Conservation (phyloP, 257 asterid species). For the Solanum pinnatisectum region DNA sequence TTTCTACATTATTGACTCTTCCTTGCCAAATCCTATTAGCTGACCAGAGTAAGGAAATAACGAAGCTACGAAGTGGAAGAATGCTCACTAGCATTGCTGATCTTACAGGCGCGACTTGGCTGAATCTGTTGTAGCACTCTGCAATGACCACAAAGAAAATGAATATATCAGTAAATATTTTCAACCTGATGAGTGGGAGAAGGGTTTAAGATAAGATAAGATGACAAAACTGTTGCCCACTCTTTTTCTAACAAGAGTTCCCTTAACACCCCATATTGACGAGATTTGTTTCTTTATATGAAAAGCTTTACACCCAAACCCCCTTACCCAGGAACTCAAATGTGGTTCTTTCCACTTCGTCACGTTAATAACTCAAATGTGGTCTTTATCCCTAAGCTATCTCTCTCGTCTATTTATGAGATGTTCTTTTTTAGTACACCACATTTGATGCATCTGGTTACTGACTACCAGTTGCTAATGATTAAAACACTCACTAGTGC, state of each 20-base stretch:
- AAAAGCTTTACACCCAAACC: background rate
- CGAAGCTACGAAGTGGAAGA: background rate
- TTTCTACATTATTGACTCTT: background rate
- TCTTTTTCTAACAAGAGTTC: background rate
- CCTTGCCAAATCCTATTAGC: background rate
- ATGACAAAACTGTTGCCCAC: background rate
- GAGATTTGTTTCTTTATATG: background rate
- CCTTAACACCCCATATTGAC: background rate
- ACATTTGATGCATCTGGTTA: background rate
- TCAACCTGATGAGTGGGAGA: background rate
- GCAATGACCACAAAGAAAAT: constrained; percentile 1
- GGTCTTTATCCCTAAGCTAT: background rate
- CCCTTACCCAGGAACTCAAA: background rate
- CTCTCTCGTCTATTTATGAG: background rate
- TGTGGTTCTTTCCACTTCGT: background rate
- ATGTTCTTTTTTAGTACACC: background rate
- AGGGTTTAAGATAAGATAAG: background rate
- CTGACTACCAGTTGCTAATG: background rate
- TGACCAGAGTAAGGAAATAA: background rate
- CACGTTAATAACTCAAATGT: background rate
- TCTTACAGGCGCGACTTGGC: constrained; percentile 62
- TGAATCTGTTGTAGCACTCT: constrained; percentile 43
- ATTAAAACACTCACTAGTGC: background rate
- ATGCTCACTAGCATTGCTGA: background rate
- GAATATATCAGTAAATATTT: background rate